A percentile compares a stretch with the other conserved stretches of the same genome.
These are phyloP conservation scores for Magnolia officinalis DNA, from an alignment of 164 flowering plant genomes.

Conservation along the genomic window DNA sequence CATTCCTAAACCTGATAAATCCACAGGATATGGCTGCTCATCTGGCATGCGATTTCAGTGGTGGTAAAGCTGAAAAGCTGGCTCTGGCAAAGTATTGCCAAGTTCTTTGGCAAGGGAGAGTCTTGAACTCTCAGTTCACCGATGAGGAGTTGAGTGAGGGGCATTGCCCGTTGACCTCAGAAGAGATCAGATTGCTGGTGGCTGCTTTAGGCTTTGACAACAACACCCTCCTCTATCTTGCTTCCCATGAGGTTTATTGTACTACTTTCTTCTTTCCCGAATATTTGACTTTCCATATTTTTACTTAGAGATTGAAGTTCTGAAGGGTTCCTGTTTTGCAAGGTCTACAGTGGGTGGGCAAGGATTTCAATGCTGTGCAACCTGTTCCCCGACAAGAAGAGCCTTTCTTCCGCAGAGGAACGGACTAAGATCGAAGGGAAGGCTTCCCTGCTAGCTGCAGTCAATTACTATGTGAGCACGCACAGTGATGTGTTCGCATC, in stretches of 20 bases:
- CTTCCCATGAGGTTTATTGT: constrained; percentile 82
- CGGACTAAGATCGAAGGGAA: constrained; percentile 68
- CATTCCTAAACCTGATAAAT: background rate
- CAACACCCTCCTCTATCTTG: constrained; percentile 86
- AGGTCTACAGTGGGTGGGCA: constrained; percentile 97
- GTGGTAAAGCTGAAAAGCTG: constrained; percentile 90
- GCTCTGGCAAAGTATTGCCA: constrained; percentile 95
- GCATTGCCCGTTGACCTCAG: constrained; percentile 95
- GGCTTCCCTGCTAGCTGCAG: constrained; percentile 90
- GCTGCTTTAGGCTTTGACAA: constrained; percentile 92
- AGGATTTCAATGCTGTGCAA: constrained; percentile 66
- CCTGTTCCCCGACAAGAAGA: constrained; percentile 89
- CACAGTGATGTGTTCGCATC: constrained; percentile 94
- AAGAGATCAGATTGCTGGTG: constrained; percentile 87
- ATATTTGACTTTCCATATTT: background rate
- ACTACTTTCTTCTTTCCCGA: background rate
- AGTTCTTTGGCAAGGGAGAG: constrained; percentile 90
- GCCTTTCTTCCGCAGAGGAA: constrained; percentile 75
- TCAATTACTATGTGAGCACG: constrained; percentile 90
- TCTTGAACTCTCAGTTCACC: constrained; percentile 87
- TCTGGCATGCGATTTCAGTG: constrained; percentile 98
- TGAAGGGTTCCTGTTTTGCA: constrained; percentile 20
- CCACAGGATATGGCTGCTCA: constrained; percentile 98
- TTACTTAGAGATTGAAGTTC: background rate
- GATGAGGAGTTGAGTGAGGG: constrained; percentile 90